Evolutionary conservation across 306 rosid genomes (phyloP), one percentile per base, ranked within the genome.

Genomic region (Prosopis cineraria): DNA sequence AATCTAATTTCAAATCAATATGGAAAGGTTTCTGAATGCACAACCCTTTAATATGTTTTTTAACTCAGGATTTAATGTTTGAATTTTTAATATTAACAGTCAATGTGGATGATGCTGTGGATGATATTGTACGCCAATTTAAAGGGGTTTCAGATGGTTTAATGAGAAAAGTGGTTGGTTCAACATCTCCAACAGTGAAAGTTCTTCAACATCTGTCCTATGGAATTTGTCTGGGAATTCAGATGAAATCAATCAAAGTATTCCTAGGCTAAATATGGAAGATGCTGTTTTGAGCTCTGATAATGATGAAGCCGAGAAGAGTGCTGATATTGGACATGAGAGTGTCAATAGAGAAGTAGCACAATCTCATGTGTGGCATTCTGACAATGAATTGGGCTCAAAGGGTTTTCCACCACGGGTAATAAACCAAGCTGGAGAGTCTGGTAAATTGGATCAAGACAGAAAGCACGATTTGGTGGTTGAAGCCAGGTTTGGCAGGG

Each of bases 131-230:
- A 76, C 93, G 98, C 69, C 99, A 96, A 79, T 93, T 96, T 73
- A 96, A 86, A 89, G 99, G 97, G 36, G 99, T 96, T 84, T 91
- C 99, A 68, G 94, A 88, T 89, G 97, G 97, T 77, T 86, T 96
- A 59, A 87, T 87, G 81, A 91, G 86, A 78, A 91, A 90, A 74
- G 97, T 87, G 72, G 93, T 77, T 80, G 90, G 93, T 81, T 65
- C 91, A 47, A 27, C 91, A 16, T 82, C 89, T 55, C 82, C 90
- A 9, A 48, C 76, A 8, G 48, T 30, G 97, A 91, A 71, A 73
- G 73, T 24, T 73, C 85, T 60, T 86, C 88, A 58, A 85, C 89
- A 48, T 60, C 78, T 39, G 37, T 81, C 45, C 39, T 44, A 6
- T 69, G 56, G 77, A 88, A 83, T 72, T 69, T 53, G 52, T 72